These are phyloP conservation scores for Cudoniella acicularis DNA, from an alignment of 495 filamentous ascomycete species.

Conservation along the genomic window DNA sequence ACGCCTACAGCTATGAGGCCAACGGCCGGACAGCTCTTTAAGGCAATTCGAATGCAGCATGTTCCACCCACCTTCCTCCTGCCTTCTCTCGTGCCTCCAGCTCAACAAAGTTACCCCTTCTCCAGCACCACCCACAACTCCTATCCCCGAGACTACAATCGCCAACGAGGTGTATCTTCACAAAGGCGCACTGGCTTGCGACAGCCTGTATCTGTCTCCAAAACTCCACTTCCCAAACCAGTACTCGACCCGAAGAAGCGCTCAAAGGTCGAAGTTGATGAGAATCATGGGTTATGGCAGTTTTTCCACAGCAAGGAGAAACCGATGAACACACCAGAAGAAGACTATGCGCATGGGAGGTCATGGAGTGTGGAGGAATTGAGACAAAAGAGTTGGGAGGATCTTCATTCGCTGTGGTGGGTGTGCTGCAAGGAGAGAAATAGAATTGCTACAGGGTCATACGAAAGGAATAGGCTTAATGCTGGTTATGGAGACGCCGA, in stretches of 20 bases:
- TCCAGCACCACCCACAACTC: slow-evolving; percentile 34
- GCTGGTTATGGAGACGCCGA: slow-evolving; percentile 68
- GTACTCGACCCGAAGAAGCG: slow-evolving; percentile 48
- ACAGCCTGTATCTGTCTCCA: slow-evolving; percentile 63
- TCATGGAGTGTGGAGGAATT: slow-evolving; percentile 87
- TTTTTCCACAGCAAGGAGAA: slow-evolving; percentile 74
- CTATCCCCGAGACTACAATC: slow-evolving; percentile 57
- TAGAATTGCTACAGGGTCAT: slow-evolving; percentile 70
- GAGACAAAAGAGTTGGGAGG: slow-evolving; percentile 85
- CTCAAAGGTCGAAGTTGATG: slow-evolving; percentile 53
- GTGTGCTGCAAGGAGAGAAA: slow-evolving; percentile 91
- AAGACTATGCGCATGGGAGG: slow-evolving; percentile 67
- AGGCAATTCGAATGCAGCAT: slow-evolving; percentile 13
- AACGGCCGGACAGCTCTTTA: slow-evolving; percentile 24
- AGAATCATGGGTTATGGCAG: slow-evolving; percentile 85
- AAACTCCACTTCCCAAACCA: slow-evolving; percentile 71
- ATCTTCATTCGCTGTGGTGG: slow-evolving; percentile 92
- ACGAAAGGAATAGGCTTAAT: slow-evolving; percentile 60
- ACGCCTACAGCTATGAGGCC: slow-evolving; percentile 40
- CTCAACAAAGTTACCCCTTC: slow-evolving; percentile 23
- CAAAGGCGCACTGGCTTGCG: slow-evolving; percentile 73
- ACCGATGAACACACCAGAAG: slow-evolving; percentile 62
- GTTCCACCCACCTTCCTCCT: slow-evolving; percentile 24
- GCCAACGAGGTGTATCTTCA: slow-evolving; percentile 73
- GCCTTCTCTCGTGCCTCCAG: slow-evolving; percentile 16